Evolutionary conservation across 208 protist genomes (phyloP).

Genomic region (Wallacemonas sp.): DNA sequence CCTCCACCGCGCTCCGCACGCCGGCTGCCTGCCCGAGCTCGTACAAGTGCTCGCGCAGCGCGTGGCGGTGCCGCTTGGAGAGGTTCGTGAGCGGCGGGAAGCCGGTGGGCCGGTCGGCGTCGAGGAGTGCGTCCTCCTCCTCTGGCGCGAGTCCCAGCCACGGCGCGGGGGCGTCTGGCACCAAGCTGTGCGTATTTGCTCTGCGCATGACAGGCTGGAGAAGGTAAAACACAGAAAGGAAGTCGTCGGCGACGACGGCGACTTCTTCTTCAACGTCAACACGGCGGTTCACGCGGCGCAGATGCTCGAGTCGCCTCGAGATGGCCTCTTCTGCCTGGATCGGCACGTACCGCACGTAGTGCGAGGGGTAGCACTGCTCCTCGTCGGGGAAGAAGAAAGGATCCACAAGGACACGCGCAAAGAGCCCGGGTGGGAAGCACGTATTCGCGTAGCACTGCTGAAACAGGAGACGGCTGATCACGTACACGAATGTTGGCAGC

Average conservation of each 20-base stretch:
- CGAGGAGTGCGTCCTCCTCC: constrained; percentile 38
- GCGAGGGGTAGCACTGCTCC: constrained; percentile 23
- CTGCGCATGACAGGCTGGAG: constrained; percentile 5
- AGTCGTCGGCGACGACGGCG: constrained; percentile 13
- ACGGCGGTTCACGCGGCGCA: not conserved
- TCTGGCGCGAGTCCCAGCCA: constrained; percentile 33
- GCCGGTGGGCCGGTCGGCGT: not conserved
- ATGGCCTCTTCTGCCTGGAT: constrained; percentile 4
- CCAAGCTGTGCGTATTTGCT: not conserved
- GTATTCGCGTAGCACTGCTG: constrained; percentile 35
- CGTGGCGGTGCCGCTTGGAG: constrained; percentile 12
- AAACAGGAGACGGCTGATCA: constrained; percentile 71
- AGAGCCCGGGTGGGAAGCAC: constrained; percentile 50
- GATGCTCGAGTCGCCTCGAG: constrained; percentile 1
- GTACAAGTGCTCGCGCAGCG: constrained; percentile 27
- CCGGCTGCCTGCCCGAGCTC: constrained; percentile 20
- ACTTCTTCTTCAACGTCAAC: not conserved
- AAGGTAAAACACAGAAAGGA: constrained; percentile 11
- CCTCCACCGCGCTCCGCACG: constrained; percentile 20
- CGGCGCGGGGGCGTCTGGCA: constrained; percentile 10
- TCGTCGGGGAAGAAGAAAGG: constrained; percentile 39
- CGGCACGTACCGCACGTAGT: constrained; percentile 30
- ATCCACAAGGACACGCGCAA: constrained; percentile 35
- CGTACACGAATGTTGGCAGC: constrained; percentile 74
- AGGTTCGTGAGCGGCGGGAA: not conserved